These are phyloP conservation scores for Colletotrichum somersetense DNA, from an alignment of 2,329 filamentous ascomycete genomes.

Conservation along the genomic window DNA sequence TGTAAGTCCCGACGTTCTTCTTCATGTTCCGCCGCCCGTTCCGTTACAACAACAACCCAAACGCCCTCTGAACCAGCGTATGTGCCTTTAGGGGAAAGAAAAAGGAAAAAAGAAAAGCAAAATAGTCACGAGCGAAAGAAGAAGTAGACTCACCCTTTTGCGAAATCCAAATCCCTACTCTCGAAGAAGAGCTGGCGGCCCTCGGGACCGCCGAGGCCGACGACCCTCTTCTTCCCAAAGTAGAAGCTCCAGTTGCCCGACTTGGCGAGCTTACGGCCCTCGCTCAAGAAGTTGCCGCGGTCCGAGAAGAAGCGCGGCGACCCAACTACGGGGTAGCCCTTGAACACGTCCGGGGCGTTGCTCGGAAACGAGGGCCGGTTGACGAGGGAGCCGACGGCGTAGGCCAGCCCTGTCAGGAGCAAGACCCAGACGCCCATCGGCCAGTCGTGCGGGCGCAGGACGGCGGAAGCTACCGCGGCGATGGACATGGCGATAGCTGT, in stretches of 20 bases:
- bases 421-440: conserved; percentile 43
- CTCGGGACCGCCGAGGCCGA: conserved; percentile 59
- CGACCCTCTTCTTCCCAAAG: conserved; percentile 58
- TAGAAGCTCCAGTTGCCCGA: conserved; percentile 64
- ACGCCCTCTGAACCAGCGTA: too few relatives aligned
- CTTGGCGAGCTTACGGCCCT: conserved; percentile 48
- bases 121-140: not conserved
- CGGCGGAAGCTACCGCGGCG: not conserved
- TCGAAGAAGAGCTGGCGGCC: conserved; percentile 60
- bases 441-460: conserved; percentile 41
- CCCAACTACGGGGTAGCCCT: conserved; percentile 57
- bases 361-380: conserved; percentile 44
- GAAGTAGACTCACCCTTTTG: conserved; percentile 52
- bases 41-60: not conserved
- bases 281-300: conserved; percentile 58
- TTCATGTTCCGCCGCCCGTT: not conserved
- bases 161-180: conserved; percentile 57
- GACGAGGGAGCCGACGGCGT: conserved; percentile 33
- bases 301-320: conserved; percentile 60
- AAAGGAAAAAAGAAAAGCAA: not conserved
- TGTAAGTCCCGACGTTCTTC: not conserved
- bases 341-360: conserved; percentile 46
- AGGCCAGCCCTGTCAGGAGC: conserved; percentile 34
- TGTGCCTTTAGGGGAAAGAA: too few relatives aligned
- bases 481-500: conserved; percentile 6